phyloP scores from a whole-genome alignment of 164 flowering plant species.

The Macadamia tetraphylla region DNA sequence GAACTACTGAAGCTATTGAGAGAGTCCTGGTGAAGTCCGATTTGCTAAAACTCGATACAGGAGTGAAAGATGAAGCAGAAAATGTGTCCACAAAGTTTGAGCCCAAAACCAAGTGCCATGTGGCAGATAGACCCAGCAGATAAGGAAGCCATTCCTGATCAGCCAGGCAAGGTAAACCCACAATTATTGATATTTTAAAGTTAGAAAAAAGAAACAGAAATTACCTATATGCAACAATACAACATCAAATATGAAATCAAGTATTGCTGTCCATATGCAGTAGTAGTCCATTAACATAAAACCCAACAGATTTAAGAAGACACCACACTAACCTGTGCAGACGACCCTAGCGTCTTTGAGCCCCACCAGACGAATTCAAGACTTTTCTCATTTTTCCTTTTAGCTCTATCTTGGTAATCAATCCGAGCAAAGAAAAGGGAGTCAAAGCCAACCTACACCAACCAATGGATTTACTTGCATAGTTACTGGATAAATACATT shows the following conservation, averaged over 20 bases:
- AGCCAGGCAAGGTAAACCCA: too few relatives aligned
- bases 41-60: too few relatives aligned
- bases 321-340: slow-evolving; percentile 24
- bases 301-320: background rate
- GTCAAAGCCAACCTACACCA: slow-evolving; percentile 74
- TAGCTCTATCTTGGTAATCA: slow-evolving; percentile 89
- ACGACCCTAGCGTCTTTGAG: slow-evolving; percentile 71
- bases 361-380: slow-evolving; percentile 93
- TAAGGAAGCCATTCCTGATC: too few relatives aligned
- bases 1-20: too few relatives aligned
- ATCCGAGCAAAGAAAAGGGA: slow-evolving; percentile 85
- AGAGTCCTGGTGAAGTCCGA: too few relatives aligned
- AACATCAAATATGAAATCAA: background rate
- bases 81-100: too few relatives aligned
- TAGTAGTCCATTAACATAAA: background rate
- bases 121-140: too few relatives aligned
- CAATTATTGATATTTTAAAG: too few relatives aligned
- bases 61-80: too few relatives aligned
- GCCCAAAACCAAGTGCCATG: too few relatives aligned
- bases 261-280: too few relatives aligned
- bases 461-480: background rate
- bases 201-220: background rate
- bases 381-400: slow-evolving; percentile 60
- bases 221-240: background rate
- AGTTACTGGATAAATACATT: too few relatives aligned